These are phyloP conservation scores for Russula sp. DNA, from an alignment of 768 basidiomycete genomes.

Conservation along the genomic window DNA sequence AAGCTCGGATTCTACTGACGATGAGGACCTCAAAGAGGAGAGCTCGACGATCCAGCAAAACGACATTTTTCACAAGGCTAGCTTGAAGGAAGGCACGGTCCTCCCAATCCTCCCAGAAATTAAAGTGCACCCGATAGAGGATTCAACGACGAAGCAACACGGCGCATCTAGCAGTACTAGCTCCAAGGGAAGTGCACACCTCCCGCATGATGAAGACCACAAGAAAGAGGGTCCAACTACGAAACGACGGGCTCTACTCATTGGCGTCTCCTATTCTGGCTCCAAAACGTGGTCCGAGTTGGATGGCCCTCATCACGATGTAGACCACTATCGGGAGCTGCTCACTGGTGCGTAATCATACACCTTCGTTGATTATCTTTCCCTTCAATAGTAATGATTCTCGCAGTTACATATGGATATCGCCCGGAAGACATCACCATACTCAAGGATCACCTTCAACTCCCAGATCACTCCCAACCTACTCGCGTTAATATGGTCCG, in stretches of 20 bases:
- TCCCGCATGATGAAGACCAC: not conserved
- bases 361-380: too few relatives aligned
- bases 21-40: too few relatives aligned
- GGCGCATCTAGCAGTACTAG: too few relatives aligned
- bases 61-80: not conserved
- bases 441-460: constrained; percentile 6
- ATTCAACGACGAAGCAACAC: too few relatives aligned
- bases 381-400: too few relatives aligned
- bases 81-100: not conserved
- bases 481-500: constrained; percentile 19
- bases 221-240: not conserved
- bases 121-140: too few relatives aligned
- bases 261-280: constrained; percentile 17
- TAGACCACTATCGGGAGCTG: constrained; percentile 6
- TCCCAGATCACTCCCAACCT: constrained; percentile 5
- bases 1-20: not conserved
- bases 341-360: constrained; percentile 5
- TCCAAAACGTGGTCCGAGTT: constrained; percentile 1
- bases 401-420: constrained; percentile 17
- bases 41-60: too few relatives aligned
- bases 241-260: constrained; percentile 20
- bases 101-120: too few relatives aligned
- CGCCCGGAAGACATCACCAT: constrained; percentile 16
- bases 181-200: not conserved
- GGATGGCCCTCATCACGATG: constrained; percentile 17